phyloP scores from a whole-genome alignment of 352 stramenopile genomes.

The Peronospora farinosa region DNA sequence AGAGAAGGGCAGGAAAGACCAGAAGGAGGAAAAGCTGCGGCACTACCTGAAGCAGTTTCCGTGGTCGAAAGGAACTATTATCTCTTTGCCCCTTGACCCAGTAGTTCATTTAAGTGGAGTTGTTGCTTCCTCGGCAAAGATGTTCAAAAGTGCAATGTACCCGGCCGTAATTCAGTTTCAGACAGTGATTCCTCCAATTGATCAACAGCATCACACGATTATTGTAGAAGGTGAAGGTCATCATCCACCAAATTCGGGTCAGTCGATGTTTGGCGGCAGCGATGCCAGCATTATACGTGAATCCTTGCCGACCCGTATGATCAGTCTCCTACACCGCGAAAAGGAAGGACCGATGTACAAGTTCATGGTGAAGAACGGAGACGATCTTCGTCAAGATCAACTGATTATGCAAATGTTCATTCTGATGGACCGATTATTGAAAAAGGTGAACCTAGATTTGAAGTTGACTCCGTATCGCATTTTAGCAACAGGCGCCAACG shows the following conservation, averaged over 20 bases:
- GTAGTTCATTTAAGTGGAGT: constrained; percentile 85
- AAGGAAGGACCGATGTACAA: constrained; percentile 89
- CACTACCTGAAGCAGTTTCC: constrained; percentile 84
- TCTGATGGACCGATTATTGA: constrained; percentile 98
- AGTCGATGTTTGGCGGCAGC: constrained; percentile 50
- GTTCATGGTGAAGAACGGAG: constrained; percentile 99
- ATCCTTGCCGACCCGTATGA: constrained; percentile 67
- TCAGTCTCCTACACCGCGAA: constrained; percentile 70
- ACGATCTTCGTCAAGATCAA: constrained; percentile 99
- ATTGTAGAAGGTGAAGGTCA: constrained; percentile 17
- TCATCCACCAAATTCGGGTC: constrained; percentile 25
- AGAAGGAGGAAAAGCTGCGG: constrained; percentile 93
- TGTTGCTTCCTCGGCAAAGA: constrained; percentile 87
- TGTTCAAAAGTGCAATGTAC: constrained; percentile 98
- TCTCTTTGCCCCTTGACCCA: constrained; percentile 86
- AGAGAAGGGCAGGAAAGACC: constrained; percentile 92
- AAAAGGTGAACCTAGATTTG: constrained; percentile 98
- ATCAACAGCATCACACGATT: constrained; percentile 29
- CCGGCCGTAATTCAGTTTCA: constrained; percentile 95
- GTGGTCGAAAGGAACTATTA: constrained; percentile 67
- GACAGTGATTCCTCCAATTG: constrained; percentile 51
- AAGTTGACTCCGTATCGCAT: constrained; percentile 95
- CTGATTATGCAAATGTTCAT: constrained; percentile 99
- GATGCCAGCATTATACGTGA: constrained; percentile 55
- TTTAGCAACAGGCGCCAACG: constrained; percentile 79